A percentile compares a stretch with the other conserved stretches of the same genome.
Conservation (phyloP, 129 eudicot species). For the Lonicera japonica region DNA sequence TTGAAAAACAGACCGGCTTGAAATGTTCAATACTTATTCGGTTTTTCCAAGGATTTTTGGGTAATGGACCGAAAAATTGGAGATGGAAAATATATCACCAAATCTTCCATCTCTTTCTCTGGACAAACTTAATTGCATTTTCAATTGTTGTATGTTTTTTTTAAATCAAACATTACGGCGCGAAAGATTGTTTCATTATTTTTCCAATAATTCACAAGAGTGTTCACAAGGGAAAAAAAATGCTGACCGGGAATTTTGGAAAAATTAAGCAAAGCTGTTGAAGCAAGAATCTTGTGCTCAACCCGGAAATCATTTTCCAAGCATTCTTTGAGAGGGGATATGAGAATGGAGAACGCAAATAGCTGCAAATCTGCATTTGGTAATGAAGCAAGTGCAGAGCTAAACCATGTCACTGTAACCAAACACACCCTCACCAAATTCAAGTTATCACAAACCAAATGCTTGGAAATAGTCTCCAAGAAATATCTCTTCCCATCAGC, state of each 20-base stretch:
- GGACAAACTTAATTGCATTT: no score
- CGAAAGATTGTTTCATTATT: no score
- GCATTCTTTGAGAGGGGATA: constrained; percentile 35
- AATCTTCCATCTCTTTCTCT: no score
- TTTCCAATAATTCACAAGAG: neutral
- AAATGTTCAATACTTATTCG: no score
- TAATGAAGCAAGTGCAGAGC: constrained; percentile 44
- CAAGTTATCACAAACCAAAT: constrained; percentile 38
- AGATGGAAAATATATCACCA: no score
- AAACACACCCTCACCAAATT: constrained; percentile 44
- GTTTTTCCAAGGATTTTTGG: no score
- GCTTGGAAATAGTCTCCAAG: constrained; percentile 46
- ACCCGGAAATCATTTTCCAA: constrained; percentile 36
- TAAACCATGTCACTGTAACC: constrained; percentile 58
- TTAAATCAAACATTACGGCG: no score
- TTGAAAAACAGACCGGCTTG: no score
- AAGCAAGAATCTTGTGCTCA: constrained; percentile 70
- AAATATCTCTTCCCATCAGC: constrained; percentile 60
- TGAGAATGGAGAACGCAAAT: constrained; percentile 45
- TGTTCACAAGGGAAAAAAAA: neutral
- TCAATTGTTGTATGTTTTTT: no score
- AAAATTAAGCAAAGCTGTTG: constrained; percentile 55
- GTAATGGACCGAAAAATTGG: no score
- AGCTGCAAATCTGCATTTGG: constrained; percentile 30
- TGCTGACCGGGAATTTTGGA: constrained; percentile 61